Evolutionary conservation across 2,329 filamentous ascomycete species (phyloP), one percentile per base, ranked within the genome.

Genomic region (Pseudocercospora cruenta): DNA sequence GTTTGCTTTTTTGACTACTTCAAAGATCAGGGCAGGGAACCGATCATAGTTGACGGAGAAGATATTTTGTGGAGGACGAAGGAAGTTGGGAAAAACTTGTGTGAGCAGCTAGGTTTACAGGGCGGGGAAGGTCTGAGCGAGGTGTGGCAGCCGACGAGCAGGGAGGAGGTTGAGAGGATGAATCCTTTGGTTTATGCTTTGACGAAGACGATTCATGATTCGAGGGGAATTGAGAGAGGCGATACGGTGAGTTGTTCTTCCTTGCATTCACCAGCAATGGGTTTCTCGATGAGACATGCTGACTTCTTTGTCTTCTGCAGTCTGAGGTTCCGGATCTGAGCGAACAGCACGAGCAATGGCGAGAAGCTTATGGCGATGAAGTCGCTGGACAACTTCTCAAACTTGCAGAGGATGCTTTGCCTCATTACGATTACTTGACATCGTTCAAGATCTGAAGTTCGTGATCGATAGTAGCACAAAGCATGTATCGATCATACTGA

Each of bases 31-130:
- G 45, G 31, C 1, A 26, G 47, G 5, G 3, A 24, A 6, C 62
- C 62, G 16, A 21, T 60, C 4, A 19, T 64, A 9, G 45, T 60
- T 10, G 55, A 64, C 19, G 62, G 43, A 10, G 62, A 64, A 7
- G 62, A 64, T 60, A 33, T 60, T n/a, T 14, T 60, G 3, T 64
- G 55, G 62, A 33, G 43, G n/a, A 64, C 55, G 14, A 39, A 33
- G 4, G 39, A 60, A n/a, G 21, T 64, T 14, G 28, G 55, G 8
- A 60, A 19, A 9, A 51, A 49, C 8, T 4, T 64, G 16, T 54
- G 62, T 43, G 7, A 54, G 43, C 45, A 10, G 16, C 19, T 64
- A 9, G 28, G 57, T 5, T 28, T 64, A 10, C 43, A 53, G 24
- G 14, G 31, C 31, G 31, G 14, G 8, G 22, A 16, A 1, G 57